Base-by-base conservation (phyloP, 345 rosid species). In the Populus ilicifolia region DNA sequence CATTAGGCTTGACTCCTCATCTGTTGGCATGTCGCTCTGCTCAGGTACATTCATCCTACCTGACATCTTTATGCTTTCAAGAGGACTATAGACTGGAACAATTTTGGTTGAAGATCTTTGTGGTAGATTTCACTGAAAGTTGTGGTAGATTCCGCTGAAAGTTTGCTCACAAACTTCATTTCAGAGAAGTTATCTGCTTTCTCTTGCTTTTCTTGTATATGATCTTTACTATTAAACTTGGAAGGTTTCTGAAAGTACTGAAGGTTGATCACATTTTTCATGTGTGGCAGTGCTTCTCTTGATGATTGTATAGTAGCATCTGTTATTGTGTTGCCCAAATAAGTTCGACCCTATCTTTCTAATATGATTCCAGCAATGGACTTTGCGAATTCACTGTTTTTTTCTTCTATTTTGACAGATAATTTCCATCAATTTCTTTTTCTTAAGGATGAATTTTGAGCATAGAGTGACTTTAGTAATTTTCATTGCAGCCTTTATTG, bases 1-100 rank as follows among this genome's bases (percentile, higher is more conserved):
- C 84, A 70, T 78, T 82, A 67, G 84, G 84, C 69, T 75, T 82
- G 81, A 82, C 84, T 75, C 81, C 84, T 18, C 81, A 78, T 78
- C 62, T 82, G 12, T 46, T 82, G 70, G 84, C 84, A 33, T 82
- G 84, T n/a, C 84, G 84, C 23, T 82, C 84, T 61, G 84, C 84
- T 54, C 79, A 82, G 84, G 84, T 82, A 66, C 20, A 27, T 12
- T 67, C 30, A 23, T n/a, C 46, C 56, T 67, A 66, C 50, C 48
- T 73, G 74, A 64, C 17, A 18, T 33, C 33, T 39, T 25, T 43
- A 33, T 76, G 5, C 29, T 35, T 73, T 56, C 30, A n/a, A 64
- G 39, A 35, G 43, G 56, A 21, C 41, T 35, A 44, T 65, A 64
- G n/a, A n/a, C 7, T 52, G 68, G 30, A 43, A 65, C 33, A 36